Conservation (phyloP, 2,329 filamentous ascomycete genomes). For the Arachnopeziza araneosa region DNA sequence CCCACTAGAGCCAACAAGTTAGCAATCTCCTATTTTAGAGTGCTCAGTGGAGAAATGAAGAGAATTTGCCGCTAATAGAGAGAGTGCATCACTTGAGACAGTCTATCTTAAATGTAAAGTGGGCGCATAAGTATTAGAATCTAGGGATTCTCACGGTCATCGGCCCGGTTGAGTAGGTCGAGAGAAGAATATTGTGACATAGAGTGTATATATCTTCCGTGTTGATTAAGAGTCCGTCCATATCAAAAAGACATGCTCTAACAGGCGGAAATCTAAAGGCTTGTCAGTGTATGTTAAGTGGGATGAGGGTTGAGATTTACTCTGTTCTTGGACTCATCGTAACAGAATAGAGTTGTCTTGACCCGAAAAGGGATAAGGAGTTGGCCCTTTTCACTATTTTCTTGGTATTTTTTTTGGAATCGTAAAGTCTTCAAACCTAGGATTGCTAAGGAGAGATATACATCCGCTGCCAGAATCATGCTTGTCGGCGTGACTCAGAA, state of each 20-base stretch:
- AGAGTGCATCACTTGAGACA: too few species aligned
- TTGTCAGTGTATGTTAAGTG: conserved; percentile 1
- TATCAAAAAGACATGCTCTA: conserved; percentile 92
- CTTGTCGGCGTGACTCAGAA: conserved; percentile 10
- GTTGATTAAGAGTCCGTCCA: conserved; percentile 94
- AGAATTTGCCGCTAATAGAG: too few species aligned
- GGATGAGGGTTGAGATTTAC: conserved; percentile 6
- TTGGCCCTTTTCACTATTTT: background rate
- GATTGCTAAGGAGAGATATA: background rate
- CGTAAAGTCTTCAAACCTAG: background rate
- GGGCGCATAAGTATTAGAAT: too few species aligned
- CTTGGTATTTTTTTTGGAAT: background rate
- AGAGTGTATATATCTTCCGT: conserved; percentile 84
- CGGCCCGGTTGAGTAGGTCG: conserved; percentile 62
- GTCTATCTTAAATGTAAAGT: too few species aligned
- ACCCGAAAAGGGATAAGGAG: background rate
- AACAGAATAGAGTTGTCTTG: background rate
- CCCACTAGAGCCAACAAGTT: background rate
- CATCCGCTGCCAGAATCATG: background rate
- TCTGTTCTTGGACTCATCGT: conserved; percentile 17
- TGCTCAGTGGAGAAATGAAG: too few species aligned
- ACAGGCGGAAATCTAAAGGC: conserved; percentile 66
- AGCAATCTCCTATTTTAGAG: too few species aligned
- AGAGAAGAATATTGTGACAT: conserved; percentile 77
- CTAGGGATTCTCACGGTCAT: conserved; percentile 50